Evolutionary conservation across 2,329 filamentous ascomycete genomes (phyloP), one percentile per base, ranked within the genome.

Genomic region (Dothideomycetidae sp.): DNA sequence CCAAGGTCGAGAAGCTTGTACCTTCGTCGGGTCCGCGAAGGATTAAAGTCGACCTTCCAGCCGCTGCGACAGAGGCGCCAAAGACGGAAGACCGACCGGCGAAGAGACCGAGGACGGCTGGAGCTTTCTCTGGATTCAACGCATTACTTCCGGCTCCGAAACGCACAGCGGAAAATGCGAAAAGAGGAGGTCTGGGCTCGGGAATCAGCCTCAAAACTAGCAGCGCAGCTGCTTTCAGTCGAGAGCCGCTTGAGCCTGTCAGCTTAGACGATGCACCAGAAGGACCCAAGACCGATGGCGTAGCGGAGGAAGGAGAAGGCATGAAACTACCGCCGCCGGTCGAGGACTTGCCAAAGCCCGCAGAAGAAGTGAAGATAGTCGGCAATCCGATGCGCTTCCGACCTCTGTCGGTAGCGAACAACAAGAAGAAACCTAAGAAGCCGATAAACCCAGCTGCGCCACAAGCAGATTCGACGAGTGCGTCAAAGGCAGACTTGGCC

Each of bases 371-470:
- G 11, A 78, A 81, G 58, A 59, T 81, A 10, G 71, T 78, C 2
- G 81, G 81, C 13, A 90, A 86, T 48, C 74, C 84, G 10, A 73
- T 86, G 57, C 81, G 84, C 73, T 94, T 96, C 58, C 81, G 78
- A 53, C 88, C 88, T 3, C 64, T 94, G 26, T 93, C 86, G 1
- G 85, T 94, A 10, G 73, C 77, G 11, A 71, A 82, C 43, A 83
- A 79, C 44, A 68, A 75, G 18, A 72, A 71, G 44, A 1, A 31
- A 2, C 29, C 29, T 16, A 84, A 81, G 60, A 2, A 31, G 2
- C 29, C 29, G 19, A 84, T 81, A 60, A 40, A 46, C 23, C 23
- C 46, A 33, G n/a, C 44, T 33, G 10, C 47, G 44, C 48, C 52
- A 29, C 38, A 45, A 3, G 39, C 52, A 15, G 26, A 28, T 5